Conservation (phyloP, 441 rosid species). For the Gossypium trilobum region DNA sequence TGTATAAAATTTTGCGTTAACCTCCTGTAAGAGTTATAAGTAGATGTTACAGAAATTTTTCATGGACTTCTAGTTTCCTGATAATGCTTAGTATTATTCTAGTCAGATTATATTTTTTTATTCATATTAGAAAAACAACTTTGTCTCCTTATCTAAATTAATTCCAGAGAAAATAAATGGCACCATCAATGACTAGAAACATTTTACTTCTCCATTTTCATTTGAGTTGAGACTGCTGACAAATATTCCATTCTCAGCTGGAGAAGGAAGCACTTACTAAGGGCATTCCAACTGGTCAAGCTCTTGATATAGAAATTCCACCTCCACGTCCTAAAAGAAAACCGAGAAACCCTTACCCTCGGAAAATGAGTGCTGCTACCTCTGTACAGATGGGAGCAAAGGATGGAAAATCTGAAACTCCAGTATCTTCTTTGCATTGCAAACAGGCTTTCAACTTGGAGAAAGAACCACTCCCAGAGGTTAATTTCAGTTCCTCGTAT, state of each 20-base stretch:
- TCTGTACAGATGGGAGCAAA: constrained; percentile 38
- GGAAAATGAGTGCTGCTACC: constrained; percentile 50
- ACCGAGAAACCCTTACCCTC: constrained; percentile 91
- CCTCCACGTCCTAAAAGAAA: constrained; percentile 98
- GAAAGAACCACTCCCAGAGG: constrained; percentile 57
- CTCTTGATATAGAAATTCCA: constrained; percentile 78
- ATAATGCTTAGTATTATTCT: neutral
- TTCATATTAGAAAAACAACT: neutral
- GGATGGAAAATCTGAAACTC: constrained; percentile 42
- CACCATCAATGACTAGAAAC: neutral
- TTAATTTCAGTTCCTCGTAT: constrained; percentile 21
- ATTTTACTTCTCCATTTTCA: constrained; percentile 9
- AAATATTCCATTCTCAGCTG: constrained; percentile 44
- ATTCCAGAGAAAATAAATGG: constrained; percentile 4
- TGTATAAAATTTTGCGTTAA: neutral
- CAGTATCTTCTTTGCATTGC: constrained; percentile 37
- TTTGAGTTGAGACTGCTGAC: constrained; percentile 5
- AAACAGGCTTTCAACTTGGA: constrained; percentile 55
- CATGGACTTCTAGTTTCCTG: constrained; percentile 1
- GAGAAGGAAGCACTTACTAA: constrained; percentile 88
- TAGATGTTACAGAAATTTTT: neutral
- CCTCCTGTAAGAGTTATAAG: neutral
- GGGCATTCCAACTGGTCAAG: constrained; percentile 70
- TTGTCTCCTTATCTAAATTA: neutral
- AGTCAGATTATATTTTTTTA: neutral